phyloP scores from a whole-genome alignment of 2,329 filamentous ascomycete species.

The Penicillium palitans region DNA sequence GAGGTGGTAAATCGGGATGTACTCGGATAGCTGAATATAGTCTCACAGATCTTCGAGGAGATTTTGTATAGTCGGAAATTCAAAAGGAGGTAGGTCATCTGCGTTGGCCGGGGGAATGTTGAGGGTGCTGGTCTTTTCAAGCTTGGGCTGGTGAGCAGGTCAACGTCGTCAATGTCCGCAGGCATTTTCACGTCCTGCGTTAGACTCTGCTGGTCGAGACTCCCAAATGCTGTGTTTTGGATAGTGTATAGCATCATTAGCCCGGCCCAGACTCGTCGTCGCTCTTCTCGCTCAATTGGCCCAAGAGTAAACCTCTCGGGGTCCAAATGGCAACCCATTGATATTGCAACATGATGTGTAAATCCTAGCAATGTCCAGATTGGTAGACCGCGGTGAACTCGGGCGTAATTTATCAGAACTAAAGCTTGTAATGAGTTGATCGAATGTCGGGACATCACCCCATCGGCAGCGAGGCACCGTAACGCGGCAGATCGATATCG shows the following conservation, averaged over 20 bases:
- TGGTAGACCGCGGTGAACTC: conserved; percentile 37
- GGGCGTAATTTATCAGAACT: conserved; percentile 43
- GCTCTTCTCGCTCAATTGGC: conserved; percentile 40
- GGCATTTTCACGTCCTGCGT: conserved; percentile 35
- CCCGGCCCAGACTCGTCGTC: conserved; percentile 43
- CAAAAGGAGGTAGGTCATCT: conserved; percentile 46
- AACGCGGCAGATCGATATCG: conserved; percentile 42
- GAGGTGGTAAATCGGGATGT: conserved; percentile 23
- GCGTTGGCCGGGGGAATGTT: conserved; percentile 34
- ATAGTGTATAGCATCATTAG: conserved; percentile 44
- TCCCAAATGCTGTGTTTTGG: conserved; percentile 41
- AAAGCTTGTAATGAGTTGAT: conserved; percentile 44
- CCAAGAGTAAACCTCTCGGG: conserved; percentile 39
- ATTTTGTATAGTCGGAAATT: conserved; percentile 41
- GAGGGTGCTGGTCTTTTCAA: conserved; percentile 14
- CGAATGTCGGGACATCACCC: conserved; percentile 41
- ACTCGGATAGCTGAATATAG: conserved; percentile 33
- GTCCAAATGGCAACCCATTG: conserved; percentile 46
- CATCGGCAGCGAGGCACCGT: conserved; percentile 42
- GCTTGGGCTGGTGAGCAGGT: conserved; percentile 31
- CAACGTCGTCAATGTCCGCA: conserved; percentile 40
- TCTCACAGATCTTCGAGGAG: conserved; percentile 38
- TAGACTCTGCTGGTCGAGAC: conserved; percentile 32
- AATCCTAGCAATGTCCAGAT: conserved; percentile 44
- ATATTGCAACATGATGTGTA: conserved; percentile 43